phyloP scores from a whole-genome alignment of 768 basidiomycete species.

The Suillus placidus region DNA sequence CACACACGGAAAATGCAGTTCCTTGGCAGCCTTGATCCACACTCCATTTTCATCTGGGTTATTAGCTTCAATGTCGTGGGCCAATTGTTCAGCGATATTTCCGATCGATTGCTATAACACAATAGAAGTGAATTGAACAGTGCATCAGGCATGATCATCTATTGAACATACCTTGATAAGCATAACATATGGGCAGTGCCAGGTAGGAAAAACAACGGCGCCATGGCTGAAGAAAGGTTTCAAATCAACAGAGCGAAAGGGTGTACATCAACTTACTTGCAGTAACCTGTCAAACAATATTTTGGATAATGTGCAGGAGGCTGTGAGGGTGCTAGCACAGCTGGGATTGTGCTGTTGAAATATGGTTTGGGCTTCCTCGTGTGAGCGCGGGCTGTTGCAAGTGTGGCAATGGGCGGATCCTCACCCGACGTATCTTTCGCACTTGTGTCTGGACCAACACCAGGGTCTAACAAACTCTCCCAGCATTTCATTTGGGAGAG shows the following conservation, averaged over 20 bases:
- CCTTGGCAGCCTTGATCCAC: constrained; percentile 25
- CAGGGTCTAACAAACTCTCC: constrained; percentile 64
- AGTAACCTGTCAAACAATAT: constrained; percentile 22
- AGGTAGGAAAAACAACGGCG: constrained; percentile 25
- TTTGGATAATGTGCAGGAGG: constrained; percentile 26
- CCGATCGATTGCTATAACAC: constrained; percentile 30
- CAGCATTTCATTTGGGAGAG: constrained; percentile 69
- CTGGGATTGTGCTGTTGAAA: constrained; percentile 26
- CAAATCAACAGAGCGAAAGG: neutral
- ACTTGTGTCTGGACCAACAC: constrained; percentile 29
- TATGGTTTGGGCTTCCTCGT: constrained; percentile 25
- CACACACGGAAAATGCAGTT: constrained; percentile 33
- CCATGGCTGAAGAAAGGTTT: constrained; percentile 19
- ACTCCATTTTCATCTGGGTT: constrained; percentile 21
- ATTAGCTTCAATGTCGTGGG: constrained; percentile 26
- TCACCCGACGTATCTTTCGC: constrained; percentile 39
- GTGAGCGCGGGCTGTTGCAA: constrained; percentile 16
- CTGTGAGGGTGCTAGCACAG: constrained; percentile 26
- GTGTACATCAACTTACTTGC: constrained; percentile 24
- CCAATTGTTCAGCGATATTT: constrained; percentile 26
- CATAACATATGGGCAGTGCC: constrained; percentile 33
- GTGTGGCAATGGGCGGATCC: constrained; percentile 34
- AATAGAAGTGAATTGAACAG: neutral
- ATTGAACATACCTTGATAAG: constrained; percentile 26
- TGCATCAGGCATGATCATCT: neutral